A percentile compares a stretch with the other conserved stretches of the same genome.
These are phyloP conservation scores for Sphagnum contortum DNA, from an alignment of 225 moss, liverwort and hornwort species.

Conservation along the genomic window DNA sequence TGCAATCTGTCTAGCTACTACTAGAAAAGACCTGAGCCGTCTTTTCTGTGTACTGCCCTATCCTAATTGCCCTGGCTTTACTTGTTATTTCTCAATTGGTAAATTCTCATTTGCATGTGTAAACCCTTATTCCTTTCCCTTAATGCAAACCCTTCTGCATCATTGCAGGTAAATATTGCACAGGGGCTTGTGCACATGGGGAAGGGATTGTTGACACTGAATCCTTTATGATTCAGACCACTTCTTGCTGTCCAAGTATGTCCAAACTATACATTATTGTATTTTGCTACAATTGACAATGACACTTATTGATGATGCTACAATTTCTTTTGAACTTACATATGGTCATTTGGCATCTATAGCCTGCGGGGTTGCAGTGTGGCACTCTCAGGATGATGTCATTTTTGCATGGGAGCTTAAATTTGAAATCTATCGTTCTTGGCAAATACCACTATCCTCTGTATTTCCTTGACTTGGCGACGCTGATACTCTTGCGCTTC, in stretches of 20 bases:
- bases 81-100: no score
- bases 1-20: constrained; percentile 98
- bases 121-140: no score
- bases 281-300: no score
- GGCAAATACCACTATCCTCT: constrained; percentile 97
- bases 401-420: constrained; percentile 86
- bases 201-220: constrained; percentile 81
- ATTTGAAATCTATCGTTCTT: constrained; percentile 85
- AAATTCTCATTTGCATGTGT: no score
- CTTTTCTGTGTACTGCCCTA: constrained; percentile 99
- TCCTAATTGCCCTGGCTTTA: no score
- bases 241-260: constrained; percentile 90
- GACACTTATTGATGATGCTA: no score
- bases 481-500: constrained; percentile 79
- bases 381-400: constrained; percentile 85
- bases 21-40: constrained; percentile 88
- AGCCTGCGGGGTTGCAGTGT: constrained; percentile 68
- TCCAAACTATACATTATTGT: no score
- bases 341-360: no score
- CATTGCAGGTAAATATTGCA: constrained; percentile 97
- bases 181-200: constrained; percentile 99
- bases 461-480: constrained; percentile 87
- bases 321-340: no score
- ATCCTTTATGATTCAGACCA: constrained; percentile 98
- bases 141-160: no score